Percentiles rank a stretch among this genome's conserved stretches.
These are phyloP conservation scores for Gossypium bickii DNA, from an alignment of 345 rosid species.

Conservation along the genomic window DNA sequence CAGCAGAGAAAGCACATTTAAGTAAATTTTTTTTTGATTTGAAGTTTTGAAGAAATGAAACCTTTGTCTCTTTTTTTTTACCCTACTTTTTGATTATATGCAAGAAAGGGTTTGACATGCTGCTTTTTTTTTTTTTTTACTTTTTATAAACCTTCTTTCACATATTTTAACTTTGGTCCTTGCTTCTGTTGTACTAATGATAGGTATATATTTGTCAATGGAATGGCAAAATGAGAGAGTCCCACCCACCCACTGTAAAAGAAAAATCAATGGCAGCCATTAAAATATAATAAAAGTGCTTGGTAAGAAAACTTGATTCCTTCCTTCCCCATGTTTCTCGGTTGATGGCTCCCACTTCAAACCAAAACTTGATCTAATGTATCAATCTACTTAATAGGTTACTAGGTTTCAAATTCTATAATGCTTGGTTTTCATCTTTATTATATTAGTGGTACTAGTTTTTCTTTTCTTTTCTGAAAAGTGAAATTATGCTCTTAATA, in stretches of 20 bases:
- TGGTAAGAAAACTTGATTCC: constrained; percentile 5
- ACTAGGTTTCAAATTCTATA: background rate
- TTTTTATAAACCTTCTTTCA: background rate
- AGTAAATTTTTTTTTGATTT: constrained; percentile 4
- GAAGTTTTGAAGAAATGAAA: constrained; percentile 15
- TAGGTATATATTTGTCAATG: background rate
- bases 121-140: background rate
- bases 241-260: background rate
- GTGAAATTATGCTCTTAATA: too few relatives aligned
- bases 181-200: background rate
- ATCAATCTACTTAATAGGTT: background rate
- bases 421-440: too few relatives aligned
- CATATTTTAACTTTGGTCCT: background rate
- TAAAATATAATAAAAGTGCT: background rate
- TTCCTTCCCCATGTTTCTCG: background rate
- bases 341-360: background rate
- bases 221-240: background rate
- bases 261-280: background rate
- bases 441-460: too few relatives aligned
- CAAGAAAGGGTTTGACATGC: background rate
- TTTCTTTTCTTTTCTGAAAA: too few relatives aligned
- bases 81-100: background rate
- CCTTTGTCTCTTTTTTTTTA: background rate
- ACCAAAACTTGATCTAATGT: too few relatives aligned
- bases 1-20: too few relatives aligned